Percentiles rank a stretch among this genome's conserved stretches.
Evolutionary conservation across 805 yeast species (phyloP).

Genomic region (Wickerhamia fluorescens): DNA sequence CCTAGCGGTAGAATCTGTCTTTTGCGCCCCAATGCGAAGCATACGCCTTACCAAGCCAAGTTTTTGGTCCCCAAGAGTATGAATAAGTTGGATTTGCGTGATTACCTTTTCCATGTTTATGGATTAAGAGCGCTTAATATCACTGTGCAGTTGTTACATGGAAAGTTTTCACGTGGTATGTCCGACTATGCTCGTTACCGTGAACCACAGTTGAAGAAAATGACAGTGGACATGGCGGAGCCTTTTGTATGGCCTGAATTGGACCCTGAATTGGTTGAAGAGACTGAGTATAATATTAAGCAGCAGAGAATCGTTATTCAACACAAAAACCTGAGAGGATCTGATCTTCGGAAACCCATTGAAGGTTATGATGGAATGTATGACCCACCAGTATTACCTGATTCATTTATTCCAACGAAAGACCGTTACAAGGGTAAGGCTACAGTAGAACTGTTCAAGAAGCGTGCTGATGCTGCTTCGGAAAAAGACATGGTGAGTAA

Average conservation of each 20-base stretch:
- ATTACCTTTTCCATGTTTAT: conserved; percentile 83
- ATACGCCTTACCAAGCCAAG: conserved; percentile 95
- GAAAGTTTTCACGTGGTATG: conserved; percentile 48
- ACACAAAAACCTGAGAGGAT: conserved; percentile 48
- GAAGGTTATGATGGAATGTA: conserved; percentile 69
- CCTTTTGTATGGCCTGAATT: conserved; percentile 93
- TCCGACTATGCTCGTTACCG: conserved; percentile 65
- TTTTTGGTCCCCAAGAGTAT: conserved; percentile 90
- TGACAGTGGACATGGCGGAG: conserved; percentile 93
- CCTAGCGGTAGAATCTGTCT: conserved; percentile 80
- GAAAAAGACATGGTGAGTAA: conserved; percentile 24
- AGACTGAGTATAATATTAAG: conserved; percentile 30
- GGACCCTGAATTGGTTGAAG: conserved; percentile 28
- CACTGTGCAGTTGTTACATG: conserved; percentile 78
- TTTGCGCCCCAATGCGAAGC: conserved; percentile 89
- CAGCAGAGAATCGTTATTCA: conserved; percentile 48
- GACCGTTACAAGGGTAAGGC: conserved; percentile 19
- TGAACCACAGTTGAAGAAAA: conserved; percentile 78
- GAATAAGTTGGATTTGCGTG: conserved; percentile 91
- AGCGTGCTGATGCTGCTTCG: conserved; percentile 15
- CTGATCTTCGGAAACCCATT: conserved; percentile 62
- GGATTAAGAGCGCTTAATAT: conserved; percentile 86
- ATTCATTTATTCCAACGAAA: conserved; percentile 26
- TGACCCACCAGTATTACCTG: conserved; percentile 36
- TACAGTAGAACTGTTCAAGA: conserved; percentile 11